Base-by-base conservation (phyloP, 73 alveolate species). In the Paramecium caudatum region DNA sequence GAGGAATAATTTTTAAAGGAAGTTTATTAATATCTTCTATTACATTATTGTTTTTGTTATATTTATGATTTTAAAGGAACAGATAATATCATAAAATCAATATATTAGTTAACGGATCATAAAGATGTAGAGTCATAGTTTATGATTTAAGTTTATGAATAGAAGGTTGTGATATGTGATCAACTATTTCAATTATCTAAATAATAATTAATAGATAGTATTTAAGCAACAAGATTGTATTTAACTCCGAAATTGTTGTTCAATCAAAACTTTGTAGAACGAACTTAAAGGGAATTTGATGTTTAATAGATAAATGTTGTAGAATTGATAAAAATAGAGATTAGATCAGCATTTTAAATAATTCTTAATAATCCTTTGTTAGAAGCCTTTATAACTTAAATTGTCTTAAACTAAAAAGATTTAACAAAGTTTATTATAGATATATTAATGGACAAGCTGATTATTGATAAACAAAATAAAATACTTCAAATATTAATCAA, bases 81-180 rank as follows among this genome's bases (percentile, higher is more conserved):
- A 27, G 16, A 55, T 25, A 55, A 0, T 23, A 55, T 23, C 4
- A 55, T 55, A 12, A 3, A 5, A 27, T 55, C 80, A 55, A 55
- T 55, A 7, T 55, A 55, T 55, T 37, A 55, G 3, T 23, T 55
- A 55, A 55, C 80, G 23, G 80, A 55, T 55, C 30, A 16, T 9
- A 55, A 55, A 55, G 23, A 12, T 55, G 80, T 55, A 9, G 80
- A 55, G 17, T 55, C 80, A 9, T 23, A 55, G 30, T 55, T 27
- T 55, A 55, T 55, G 80, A n/a, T n/a, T n/a, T n/a, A n/a, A n/a
- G n/a, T n/a, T n/a, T 55, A 55, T 55, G 80, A 55, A 55, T 55
- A 55, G 0, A 55, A 12, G 16, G n/a, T 23, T 27, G 23, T 55
- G 30, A 43, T 55, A 3, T 55, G 23, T 55, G 23, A 55, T 27